Evolutionary conservation across 2,329 filamentous ascomycete species (phyloP).

Genomic region (Aspergillus versicolor): DNA sequence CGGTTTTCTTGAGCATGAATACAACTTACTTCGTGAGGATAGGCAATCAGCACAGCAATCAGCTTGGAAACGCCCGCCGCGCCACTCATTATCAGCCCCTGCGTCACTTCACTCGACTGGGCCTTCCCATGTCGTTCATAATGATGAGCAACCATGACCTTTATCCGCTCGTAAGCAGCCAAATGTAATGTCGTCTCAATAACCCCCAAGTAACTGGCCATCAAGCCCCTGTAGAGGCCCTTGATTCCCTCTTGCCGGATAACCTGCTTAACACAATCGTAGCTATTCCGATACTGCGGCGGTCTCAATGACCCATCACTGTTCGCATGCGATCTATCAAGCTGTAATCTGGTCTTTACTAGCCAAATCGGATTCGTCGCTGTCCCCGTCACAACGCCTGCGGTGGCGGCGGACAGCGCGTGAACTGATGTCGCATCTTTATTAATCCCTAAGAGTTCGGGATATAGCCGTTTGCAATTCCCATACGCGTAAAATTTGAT

Average conservation of each 20-base stretch:
- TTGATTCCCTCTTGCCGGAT: constrained; percentile 79
- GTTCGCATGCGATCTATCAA: constrained; percentile 36
- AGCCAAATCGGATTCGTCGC: constrained; percentile 42
- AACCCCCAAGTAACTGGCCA: constrained; percentile 59
- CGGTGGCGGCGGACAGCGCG: constrained; percentile 34
- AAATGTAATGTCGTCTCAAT: constrained; percentile 39
- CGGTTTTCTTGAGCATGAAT: too few relatives aligned
- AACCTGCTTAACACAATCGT: constrained; percentile 69
- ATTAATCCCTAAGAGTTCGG: constrained; percentile 26
- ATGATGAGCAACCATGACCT: constrained; percentile 23
- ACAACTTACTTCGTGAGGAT: constrained; percentile 34
- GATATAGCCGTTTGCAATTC: constrained; percentile 37
- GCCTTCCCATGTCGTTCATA: constrained; percentile 12
- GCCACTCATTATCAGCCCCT: constrained; percentile 26
- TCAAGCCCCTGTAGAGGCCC: constrained; percentile 85
- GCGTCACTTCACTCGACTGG: constrained; percentile 16
- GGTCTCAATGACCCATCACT: constrained; percentile 19
- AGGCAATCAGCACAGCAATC: constrained; percentile 32
- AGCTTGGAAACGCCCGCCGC: constrained; percentile 37
- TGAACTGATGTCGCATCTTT: constrained; percentile 34
- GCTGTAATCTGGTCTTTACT: constrained; percentile 70
- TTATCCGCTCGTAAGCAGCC: constrained; percentile 38
- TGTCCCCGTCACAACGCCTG: constrained; percentile 36
- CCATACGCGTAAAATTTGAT: constrained; percentile 42
- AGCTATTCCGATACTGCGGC: constrained; percentile 56